A percentile compares a stretch with the other conserved stretches of the same genome.
Conservation (phyloP, 257 asterid species). For the Ilex aquifolium region DNA sequence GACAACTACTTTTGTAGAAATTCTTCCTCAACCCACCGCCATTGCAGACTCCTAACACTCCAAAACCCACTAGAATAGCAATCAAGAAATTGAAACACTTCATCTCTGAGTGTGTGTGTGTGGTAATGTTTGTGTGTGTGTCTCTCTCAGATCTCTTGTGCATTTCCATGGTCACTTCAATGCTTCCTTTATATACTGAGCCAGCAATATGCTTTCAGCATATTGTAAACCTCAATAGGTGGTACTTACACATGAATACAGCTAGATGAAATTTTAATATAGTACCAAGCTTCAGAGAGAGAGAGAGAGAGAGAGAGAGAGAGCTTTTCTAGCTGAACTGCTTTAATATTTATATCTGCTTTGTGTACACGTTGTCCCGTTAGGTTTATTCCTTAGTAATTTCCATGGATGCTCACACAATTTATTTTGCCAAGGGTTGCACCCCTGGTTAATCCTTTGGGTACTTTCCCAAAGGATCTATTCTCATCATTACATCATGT, state of each 20-base stretch:
- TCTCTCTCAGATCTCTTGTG: background rate
- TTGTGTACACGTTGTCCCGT: no score
- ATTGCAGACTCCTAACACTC: constrained; percentile 16
- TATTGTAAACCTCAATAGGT: background rate
- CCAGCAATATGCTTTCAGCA: background rate
- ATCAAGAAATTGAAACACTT: background rate
- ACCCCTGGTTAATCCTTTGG: no score
- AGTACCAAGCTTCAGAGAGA: background rate
- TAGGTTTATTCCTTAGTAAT: no score
- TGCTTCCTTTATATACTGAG: background rate
- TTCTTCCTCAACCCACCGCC: constrained; percentile 30
- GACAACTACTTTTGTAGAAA: constrained; percentile 27
- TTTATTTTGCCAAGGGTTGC: no score
- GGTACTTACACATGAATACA: background rate
- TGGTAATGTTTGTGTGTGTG: background rate
- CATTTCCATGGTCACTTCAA: background rate
- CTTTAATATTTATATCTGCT: no score
- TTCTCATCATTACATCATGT: no score
- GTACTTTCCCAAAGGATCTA: no score
- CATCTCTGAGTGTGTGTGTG: constrained; percentile 3
- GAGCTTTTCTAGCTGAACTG: no score
- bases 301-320: background rate
- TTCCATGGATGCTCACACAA: no score
- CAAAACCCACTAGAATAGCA: constrained; percentile 5
- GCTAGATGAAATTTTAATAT: background rate